Evolutionary conservation across 257 asterid species (phyloP).

Genomic region (Plantago elongata): DNA sequence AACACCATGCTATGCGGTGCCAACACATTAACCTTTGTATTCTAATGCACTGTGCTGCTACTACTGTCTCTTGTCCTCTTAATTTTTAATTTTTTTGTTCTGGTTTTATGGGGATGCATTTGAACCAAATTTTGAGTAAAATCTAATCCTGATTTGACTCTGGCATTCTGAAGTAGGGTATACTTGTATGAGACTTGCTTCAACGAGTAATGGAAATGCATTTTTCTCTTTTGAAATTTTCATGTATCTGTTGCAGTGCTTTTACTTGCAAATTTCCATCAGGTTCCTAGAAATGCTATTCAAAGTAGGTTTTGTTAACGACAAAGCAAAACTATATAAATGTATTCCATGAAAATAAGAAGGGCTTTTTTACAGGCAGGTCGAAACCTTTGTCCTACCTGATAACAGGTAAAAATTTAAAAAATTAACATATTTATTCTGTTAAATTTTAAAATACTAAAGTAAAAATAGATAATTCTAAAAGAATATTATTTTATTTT

Average conservation of each 20-base stretch:
- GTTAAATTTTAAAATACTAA: too few relatives aligned
- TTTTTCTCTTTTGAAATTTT: background rate
- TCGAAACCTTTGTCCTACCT: too few relatives aligned
- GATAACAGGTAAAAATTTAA: too few relatives aligned
- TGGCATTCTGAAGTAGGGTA: slow-evolving; percentile 12
- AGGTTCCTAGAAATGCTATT: too few relatives aligned
- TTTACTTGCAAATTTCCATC: too few relatives aligned
- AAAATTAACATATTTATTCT: too few relatives aligned
- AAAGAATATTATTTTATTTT: too few relatives aligned
- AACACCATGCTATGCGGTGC: slow-evolving; percentile 9
- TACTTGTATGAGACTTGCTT: slow-evolving; percentile 24
- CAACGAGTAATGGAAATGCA: background rate
- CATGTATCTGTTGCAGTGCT: background rate
- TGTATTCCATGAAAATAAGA: too few relatives aligned
- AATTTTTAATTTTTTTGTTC: background rate
- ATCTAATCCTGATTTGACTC: slow-evolving; percentile 19
- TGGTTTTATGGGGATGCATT: slow-evolving; percentile 26
- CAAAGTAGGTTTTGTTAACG: too few relatives aligned
- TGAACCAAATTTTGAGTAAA: slow-evolving; percentile 20
- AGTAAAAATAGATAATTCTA: too few relatives aligned
- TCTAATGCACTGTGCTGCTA: slow-evolving; percentile 18
- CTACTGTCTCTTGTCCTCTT: background rate
- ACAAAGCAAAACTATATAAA: too few relatives aligned
- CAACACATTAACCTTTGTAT: background rate
- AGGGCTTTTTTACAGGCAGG: too few relatives aligned